These are phyloP conservation scores for Lactarius vividus DNA, from an alignment of 768 basidiomycete genomes.

Conservation along the genomic window DNA sequence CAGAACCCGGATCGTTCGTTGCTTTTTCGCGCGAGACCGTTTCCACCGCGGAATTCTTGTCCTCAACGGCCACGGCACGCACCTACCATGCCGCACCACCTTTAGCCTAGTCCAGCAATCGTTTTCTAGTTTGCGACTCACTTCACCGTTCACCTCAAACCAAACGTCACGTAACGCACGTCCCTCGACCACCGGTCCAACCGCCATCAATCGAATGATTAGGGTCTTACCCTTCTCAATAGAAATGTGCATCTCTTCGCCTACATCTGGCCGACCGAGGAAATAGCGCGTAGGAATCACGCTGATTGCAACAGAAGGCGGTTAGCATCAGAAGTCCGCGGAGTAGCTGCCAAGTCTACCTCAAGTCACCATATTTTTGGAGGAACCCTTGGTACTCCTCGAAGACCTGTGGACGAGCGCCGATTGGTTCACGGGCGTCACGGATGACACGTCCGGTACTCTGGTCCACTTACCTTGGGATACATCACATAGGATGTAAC, in stretches of 20 bases:
- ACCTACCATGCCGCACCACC: constrained; percentile 46
- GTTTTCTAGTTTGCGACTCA: constrained; percentile 35
- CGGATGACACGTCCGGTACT: background rate
- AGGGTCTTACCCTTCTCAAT: constrained; percentile 97
- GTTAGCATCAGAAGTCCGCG: constrained; percentile 21
- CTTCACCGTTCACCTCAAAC: constrained; percentile 98
- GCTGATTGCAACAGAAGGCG: constrained; percentile 41
- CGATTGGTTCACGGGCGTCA: background rate
- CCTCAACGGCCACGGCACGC: constrained; percentile 93
- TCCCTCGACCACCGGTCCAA: constrained; percentile 89
- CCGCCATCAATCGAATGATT: constrained; percentile 93
- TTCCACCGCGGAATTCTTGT: constrained; percentile 96
- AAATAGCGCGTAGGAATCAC: constrained; percentile 97
- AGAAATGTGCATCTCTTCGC: constrained; percentile 95
- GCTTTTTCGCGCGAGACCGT: constrained; percentile 94
- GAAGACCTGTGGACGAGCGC: constrained; percentile 64
- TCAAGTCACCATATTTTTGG: constrained; percentile 93
- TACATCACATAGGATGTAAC: constrained; percentile 98
- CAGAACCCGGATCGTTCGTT: constrained; percentile 89
- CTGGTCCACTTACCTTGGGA: constrained; percentile 64
- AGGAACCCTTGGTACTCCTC: constrained; percentile 96
- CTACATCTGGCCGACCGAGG: constrained; percentile 85
- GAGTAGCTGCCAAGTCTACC: constrained; percentile 44
- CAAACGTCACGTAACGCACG: constrained; percentile 94
- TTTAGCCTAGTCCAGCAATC: constrained; percentile 7